Evolutionary conservation across 805 yeast species (phyloP), one percentile per base, ranked within the genome.

Genomic region (Candida sithepensis): DNA sequence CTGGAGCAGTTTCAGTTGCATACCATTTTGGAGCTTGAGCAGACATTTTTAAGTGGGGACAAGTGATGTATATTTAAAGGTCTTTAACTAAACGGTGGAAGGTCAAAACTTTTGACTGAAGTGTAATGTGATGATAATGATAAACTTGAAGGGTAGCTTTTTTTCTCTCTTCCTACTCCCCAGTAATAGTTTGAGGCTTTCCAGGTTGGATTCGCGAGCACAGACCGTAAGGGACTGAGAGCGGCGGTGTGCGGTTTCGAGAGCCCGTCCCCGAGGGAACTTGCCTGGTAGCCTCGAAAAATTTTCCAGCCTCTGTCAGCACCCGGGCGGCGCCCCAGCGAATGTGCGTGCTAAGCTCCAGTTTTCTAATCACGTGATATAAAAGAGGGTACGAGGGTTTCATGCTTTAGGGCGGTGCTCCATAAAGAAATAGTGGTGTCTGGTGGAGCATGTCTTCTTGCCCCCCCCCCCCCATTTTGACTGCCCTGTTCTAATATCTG

Each of bases 1-100:
- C 90, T 72, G 91, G 85, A 67, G 81, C 86, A 75, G 84, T 88
- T 81, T 87, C 92, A 70, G 96, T 84, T 74, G 88, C 89, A 82
- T 88, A 90, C 96, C 95, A 88, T 81, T 85, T 85, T 75, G 88
- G 86, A 70, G 94, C 92, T 56, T 51, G 64, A 50, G 63, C 56
- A 46, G 69, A 63, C 69, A 64, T 65, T 52, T 42, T 54, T 40
- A 32, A 34, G 45, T 16, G 33, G 30, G n/a, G 39, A 26, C 26
- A n/a, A 34, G 45, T 43, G 41, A 20, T 24, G 39, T 34, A 3
- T 42, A 23, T 33, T 34, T 9, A 33, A 41, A 41, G 38, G 37
- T 41, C 36, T 41, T 30, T 30, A 30, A 41, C 30, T 20, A 41
- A 33, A 18, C 30, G n/a, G 7, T 22, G 16, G 7, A 26, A 21